Conservation (phyloP, 2,329 filamentous ascomycete genomes). For the Coleophoma eucalyptorum region DNA sequence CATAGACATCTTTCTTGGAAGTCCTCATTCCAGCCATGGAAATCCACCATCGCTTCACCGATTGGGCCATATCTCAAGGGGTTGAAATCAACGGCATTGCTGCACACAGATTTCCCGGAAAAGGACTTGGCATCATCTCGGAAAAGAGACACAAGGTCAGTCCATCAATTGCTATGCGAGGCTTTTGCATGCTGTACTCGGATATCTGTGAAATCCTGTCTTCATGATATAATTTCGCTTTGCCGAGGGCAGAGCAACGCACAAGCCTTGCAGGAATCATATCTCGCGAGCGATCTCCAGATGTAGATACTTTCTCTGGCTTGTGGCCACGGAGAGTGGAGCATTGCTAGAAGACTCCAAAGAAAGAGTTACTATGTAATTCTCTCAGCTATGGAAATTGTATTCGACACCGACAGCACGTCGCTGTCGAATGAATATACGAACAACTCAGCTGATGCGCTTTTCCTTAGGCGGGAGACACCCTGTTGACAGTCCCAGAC, state of each 20-base stretch:
- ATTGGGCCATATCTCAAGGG: constrained; percentile 64
- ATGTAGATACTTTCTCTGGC: too few relatives aligned
- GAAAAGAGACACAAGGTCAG: constrained; percentile 61
- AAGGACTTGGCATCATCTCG: constrained; percentile 76
- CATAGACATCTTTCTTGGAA: too few relatives aligned
- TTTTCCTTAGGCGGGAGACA: constrained; percentile 46
- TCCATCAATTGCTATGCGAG: background rate
- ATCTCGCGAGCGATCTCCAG: too few relatives aligned
- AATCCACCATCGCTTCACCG: constrained; percentile 49
- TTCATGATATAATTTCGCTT: too few relatives aligned
- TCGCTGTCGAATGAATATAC: background rate
- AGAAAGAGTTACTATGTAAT: too few relatives aligned
- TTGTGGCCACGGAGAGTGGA: too few relatives aligned
- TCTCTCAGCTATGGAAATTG: background rate
- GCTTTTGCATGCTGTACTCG: too few relatives aligned
- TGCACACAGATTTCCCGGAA: constrained; percentile 63
- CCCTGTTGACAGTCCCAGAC: constrained; percentile 62
- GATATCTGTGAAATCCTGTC: too few relatives aligned
- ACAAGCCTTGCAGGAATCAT: too few relatives aligned
- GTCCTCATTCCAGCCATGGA: constrained; percentile 17
- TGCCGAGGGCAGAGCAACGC: too few relatives aligned
- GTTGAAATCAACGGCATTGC: constrained; percentile 64
- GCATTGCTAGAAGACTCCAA: too few relatives aligned
- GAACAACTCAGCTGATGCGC: background rate
- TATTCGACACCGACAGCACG: background rate